phyloP scores from a whole-genome alignment of 495 filamentous ascomycete genomes.

The Jackrogersella multiformis region DNA sequence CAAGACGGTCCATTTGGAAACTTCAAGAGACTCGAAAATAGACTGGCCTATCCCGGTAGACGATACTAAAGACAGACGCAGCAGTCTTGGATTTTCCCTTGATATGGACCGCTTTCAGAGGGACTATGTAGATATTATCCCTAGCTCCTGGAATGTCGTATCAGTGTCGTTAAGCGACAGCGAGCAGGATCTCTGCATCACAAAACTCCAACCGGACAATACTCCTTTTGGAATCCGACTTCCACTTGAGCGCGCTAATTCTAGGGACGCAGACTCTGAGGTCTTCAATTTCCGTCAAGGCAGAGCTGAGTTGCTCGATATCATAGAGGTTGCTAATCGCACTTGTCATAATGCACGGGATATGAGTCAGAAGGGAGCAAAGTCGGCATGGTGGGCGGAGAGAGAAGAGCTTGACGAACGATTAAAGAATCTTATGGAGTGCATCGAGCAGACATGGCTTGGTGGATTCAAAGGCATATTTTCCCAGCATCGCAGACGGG shows the following conservation, averaged over 20 bases:
- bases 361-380: slow-evolving; percentile 65
- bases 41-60: slow-evolving; percentile 44
- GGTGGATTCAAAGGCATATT: slow-evolving; percentile 94
- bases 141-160: slow-evolving; percentile 81
- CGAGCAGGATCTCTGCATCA: slow-evolving; percentile 81
- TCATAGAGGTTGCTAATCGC: slow-evolving; percentile 79
- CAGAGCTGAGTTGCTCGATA: slow-evolving; percentile 78
- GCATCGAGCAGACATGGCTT: slow-evolving; percentile 92
- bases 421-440: slow-evolving; percentile 78
- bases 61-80: slow-evolving; percentile 40
- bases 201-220: slow-evolving; percentile 74
- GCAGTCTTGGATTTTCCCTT: slow-evolving; percentile 51
- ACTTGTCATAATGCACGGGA: slow-evolving; percentile 71
- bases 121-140: slow-evolving; percentile 84
- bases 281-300: slow-evolving; percentile 84
- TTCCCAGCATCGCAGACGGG: slow-evolving; percentile 70
- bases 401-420: slow-evolving; percentile 80
- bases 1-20: slow-evolving; percentile 57
- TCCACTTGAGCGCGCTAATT: slow-evolving; percentile 81
- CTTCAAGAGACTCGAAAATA: slow-evolving; percentile 38
- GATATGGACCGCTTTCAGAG: slow-evolving; percentile 68
- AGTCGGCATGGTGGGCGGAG: slow-evolving; percentile 87
- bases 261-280: slow-evolving; percentile 81
- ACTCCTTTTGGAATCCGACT: slow-evolving; percentile 85
- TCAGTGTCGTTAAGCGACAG: slow-evolving; percentile 85